Conservation (phyloP, 441 rosid species). For the Adansonia rubrostipa region DNA sequence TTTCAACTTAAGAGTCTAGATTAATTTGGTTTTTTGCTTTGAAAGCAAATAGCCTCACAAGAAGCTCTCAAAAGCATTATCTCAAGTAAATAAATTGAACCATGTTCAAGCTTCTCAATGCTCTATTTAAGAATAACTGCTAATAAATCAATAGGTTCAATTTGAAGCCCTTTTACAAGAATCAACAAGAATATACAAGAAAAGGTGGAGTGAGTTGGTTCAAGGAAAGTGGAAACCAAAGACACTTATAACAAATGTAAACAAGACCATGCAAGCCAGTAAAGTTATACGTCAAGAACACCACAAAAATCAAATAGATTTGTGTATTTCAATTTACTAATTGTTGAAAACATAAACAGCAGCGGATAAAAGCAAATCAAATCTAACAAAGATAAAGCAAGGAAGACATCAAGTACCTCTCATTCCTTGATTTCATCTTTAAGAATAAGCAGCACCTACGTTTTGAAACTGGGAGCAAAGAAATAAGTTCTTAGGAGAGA, state of each 20-base stretch:
- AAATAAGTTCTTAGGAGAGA: slow-evolving; percentile 59
- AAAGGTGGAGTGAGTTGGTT: not conserved
- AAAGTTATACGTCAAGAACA: not conserved
- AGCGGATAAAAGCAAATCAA: not conserved
- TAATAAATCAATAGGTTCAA: not conserved
- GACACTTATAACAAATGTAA: not conserved
- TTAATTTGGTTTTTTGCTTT: not conserved
- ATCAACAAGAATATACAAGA: not conserved
- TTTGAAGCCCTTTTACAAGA: not conserved
- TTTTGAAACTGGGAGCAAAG: slow-evolving; percentile 65
- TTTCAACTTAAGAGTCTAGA: not conserved
- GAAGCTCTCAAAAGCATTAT: not conserved
- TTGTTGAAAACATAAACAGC: too few species aligned
- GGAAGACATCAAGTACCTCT: slow-evolving; percentile 47
- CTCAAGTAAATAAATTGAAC: not conserved
- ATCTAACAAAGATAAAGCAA: slow-evolving; percentile 8
- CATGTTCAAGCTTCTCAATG: not conserved
- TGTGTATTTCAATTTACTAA: not conserved
- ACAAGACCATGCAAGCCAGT: not conserved
- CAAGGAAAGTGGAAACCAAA: not conserved
- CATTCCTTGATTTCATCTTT: slow-evolving; percentile 60
- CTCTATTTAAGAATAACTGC: not conserved
- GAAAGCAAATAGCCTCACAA: not conserved
- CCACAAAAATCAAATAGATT: not conserved
- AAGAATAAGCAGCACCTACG: slow-evolving; percentile 64